Evolutionary conservation across 768 basidiomycete species (phyloP).

Genomic region (Suillus clintonianus): DNA sequence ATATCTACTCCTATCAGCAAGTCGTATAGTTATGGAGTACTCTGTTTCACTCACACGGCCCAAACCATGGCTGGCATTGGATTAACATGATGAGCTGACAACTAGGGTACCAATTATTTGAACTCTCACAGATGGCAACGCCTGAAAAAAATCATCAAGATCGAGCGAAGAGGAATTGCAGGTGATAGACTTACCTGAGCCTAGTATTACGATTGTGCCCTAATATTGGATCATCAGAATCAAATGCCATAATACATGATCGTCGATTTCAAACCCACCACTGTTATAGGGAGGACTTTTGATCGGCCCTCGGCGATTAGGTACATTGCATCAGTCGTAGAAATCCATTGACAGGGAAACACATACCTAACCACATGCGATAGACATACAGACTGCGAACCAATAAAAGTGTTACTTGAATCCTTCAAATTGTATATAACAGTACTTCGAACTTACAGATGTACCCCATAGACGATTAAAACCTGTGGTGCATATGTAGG

Average conservation of each 20-base stretch:
- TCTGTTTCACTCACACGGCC: background rate
- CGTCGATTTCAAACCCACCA: background rate
- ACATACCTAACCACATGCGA: background rate
- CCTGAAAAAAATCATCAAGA: background rate
- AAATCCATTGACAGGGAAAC: background rate
- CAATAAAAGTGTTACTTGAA: background rate
- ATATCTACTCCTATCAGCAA: background rate
- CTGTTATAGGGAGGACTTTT: background rate
- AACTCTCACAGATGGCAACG: background rate
- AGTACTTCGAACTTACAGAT: background rate
- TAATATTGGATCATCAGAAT: background rate
- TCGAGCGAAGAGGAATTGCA: background rate
- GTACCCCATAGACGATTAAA: background rate
- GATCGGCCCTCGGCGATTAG: background rate
- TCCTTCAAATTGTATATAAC: background rate
- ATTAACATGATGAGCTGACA: background rate
- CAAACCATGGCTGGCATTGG: background rate
- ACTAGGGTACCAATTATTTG: background rate
- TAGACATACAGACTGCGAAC: background rate
- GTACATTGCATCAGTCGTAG: background rate
- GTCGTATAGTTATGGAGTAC: background rate
- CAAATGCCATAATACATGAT: background rate
- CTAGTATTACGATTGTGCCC: background rate
- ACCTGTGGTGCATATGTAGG: background rate
- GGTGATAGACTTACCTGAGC: background rate